Evolutionary conservation across 2,329 filamentous ascomycete genomes (phyloP).

Genomic region (Akanthomyces uredinophilus): DNA sequence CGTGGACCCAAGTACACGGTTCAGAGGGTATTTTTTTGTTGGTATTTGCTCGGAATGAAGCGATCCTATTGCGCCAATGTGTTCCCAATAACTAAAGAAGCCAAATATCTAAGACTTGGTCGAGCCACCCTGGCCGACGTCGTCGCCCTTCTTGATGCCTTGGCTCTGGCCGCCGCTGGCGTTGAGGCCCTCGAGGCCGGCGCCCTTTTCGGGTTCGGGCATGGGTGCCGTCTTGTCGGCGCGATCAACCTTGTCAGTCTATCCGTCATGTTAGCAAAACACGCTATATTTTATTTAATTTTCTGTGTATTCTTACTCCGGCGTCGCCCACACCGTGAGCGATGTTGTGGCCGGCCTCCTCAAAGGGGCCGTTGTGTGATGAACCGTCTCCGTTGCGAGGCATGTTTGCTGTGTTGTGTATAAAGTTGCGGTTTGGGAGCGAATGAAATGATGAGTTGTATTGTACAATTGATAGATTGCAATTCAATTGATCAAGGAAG

Average conservation of each 20-base stretch:
- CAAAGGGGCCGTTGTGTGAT: constrained; percentile 41
- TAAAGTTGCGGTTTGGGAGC: not conserved
- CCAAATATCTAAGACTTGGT: not conserved
- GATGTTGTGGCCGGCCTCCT: constrained; percentile 37
- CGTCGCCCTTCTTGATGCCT: constrained; percentile 35
- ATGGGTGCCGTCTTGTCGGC: constrained; percentile 46
- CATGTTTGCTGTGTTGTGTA: constrained; percentile 32
- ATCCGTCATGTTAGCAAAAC: not conserved
- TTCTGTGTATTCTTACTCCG: constrained; percentile 27
- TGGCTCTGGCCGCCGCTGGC: constrained; percentile 42
- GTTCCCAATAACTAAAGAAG: no score
- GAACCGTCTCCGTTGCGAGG: constrained; percentile 46
- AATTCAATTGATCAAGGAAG: not conserved
- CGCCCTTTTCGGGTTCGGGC: constrained; percentile 42
- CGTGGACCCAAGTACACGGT: no score
- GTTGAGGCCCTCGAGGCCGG: constrained; percentile 32
- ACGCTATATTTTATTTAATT: not conserved
- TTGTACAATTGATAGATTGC: not conserved
- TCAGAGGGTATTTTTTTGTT: no score
- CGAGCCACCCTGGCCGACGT: constrained; percentile 37
- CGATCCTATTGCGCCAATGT: no score
- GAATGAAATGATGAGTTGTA: not conserved
- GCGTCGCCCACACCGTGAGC: constrained; percentile 38
- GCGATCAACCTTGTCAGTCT: constrained; percentile 36
- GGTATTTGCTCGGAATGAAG: no score